A percentile compares a stretch with the other conserved stretches of the same genome.
These are phyloP conservation scores for Raffaelea arxii DNA, from an alignment of 2,329 filamentous ascomycete genomes.

Conservation along the genomic window DNA sequence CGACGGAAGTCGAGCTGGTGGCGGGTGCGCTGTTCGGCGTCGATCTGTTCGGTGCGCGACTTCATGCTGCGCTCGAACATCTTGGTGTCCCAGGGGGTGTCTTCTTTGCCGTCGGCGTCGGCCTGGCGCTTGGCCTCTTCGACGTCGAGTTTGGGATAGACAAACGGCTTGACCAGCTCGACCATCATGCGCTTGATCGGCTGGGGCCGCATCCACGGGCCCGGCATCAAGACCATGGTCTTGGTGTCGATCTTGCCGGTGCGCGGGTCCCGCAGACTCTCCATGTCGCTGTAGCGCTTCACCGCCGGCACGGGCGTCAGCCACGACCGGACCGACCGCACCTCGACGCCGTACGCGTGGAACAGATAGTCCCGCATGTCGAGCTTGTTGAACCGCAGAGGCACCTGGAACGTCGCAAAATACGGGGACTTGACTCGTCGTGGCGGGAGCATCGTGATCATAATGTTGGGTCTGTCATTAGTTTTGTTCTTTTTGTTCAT, in stretches of 20 bases:
- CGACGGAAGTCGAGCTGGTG: conserved; percentile 12
- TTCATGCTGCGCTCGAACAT: conserved; percentile 32
- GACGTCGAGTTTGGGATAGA: conserved; percentile 66
- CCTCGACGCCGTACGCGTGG: conserved; percentile 71
- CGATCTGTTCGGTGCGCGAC: no score
- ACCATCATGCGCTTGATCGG: conserved; percentile 89
- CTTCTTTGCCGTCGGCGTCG: conserved; percentile 3
- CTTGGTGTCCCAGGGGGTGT: conserved; percentile 50
- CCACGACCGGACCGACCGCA: conserved; percentile 65
- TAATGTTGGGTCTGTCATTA: conserved; percentile 74
- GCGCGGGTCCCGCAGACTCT: conserved; percentile 19
- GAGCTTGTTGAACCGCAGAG: conserved; percentile 88
- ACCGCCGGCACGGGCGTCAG: conserved; percentile 58
- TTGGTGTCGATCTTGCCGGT: background rate
- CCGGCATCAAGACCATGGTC: conserved; percentile 16
- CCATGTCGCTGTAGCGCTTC: conserved; percentile 39
- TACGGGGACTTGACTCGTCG: conserved; percentile 63
- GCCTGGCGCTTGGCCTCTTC: conserved; percentile 21
- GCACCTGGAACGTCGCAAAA: conserved; percentile 84
- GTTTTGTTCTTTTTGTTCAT: no score
- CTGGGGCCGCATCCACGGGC: conserved; percentile 59
- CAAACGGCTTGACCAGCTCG: conserved; percentile 78
- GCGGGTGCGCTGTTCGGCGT: no score
- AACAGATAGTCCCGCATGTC: conserved; percentile 92
- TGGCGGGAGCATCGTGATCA: conserved; percentile 64